Percentiles rank a stretch among this genome's conserved stretches.
phyloP scores from a whole-genome alignment of 1,139 yeast genomes.

The Sugiyamaella sp. region DNA sequence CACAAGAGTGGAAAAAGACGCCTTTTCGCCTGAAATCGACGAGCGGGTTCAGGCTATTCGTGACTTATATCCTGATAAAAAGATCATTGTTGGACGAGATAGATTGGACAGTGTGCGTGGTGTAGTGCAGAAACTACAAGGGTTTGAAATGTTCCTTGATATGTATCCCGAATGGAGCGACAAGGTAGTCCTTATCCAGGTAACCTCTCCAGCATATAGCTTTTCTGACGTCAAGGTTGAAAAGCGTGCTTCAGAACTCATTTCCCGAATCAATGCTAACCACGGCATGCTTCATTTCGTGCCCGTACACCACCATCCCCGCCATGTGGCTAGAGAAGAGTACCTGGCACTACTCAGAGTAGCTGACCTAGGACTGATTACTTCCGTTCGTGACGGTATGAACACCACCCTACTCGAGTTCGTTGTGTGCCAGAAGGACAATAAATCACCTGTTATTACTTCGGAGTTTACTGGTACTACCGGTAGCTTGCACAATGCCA shows the following conservation, averaged over 20 bases:
- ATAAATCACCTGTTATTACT: constrained; percentile 73
- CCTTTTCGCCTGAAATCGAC: constrained; percentile 50
- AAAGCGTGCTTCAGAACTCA: constrained; percentile 68
- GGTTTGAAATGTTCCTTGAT: constrained; percentile 83
- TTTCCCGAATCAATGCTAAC: constrained; percentile 66
- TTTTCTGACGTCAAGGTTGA: constrained; percentile 54
- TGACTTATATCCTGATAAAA: constrained; percentile 70
- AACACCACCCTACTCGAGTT: constrained; percentile 93
- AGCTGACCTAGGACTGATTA: constrained; percentile 87
- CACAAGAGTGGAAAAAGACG: constrained; percentile 52
- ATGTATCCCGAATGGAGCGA: constrained; percentile 93
- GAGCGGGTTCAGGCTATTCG: constrained; percentile 54
- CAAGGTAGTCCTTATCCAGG: constrained; percentile 87
- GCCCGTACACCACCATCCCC: constrained; percentile 90
- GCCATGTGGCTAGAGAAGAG: constrained; percentile 85
- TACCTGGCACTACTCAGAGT: constrained; percentile 84
- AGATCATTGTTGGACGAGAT: constrained; percentile 93
- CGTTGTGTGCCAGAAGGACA: constrained; percentile 80
- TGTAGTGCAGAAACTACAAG: constrained; percentile 93
- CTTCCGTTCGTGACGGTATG: constrained; percentile 95
- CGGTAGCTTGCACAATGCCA: constrained; percentile 73
- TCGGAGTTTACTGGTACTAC: constrained; percentile 96
- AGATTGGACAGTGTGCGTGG: constrained; percentile 94
- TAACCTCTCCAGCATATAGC: constrained; percentile 75
- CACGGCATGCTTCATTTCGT: constrained; percentile 79